Percentiles rank a stretch among this genome's conserved stretches.
phyloP scores from a whole-genome alignment of 345 rosid species.

The Eucalyptus sp. region DNA sequence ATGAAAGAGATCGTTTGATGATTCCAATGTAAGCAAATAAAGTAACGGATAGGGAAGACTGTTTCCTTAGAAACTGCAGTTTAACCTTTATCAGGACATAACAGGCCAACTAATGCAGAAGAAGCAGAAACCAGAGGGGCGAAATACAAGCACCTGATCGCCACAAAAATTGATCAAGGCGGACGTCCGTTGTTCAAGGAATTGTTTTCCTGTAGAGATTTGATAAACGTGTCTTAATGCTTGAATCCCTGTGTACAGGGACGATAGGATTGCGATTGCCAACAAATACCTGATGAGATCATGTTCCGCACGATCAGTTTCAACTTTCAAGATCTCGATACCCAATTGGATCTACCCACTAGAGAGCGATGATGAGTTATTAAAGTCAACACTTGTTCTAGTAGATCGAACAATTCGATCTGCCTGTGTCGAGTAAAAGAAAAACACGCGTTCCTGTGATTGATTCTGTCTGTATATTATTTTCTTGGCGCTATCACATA shows the following conservation, averaged over 20 bases:
- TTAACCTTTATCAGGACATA: not conserved
- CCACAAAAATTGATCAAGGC: not conserved
- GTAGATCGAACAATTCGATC: not conserved
- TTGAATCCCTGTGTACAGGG: not conserved
- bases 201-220: not conserved
- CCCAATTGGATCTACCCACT: not conserved
- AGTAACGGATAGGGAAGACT: not conserved
- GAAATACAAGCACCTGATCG: not conserved
- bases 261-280: not conserved
- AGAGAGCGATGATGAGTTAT: not conserved
- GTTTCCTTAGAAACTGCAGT: not conserved
- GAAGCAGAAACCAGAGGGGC: not conserved
- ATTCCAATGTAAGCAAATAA: not conserved
- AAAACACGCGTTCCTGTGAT: not conserved
- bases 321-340: not conserved
- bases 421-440: not conserved
- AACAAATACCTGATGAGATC: not conserved
- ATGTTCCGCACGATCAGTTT: not conserved
- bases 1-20: not conserved
- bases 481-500: not conserved
- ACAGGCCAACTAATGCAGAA: not conserved
- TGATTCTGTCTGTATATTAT: not conserved
- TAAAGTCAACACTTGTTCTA: not conserved
- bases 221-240: not conserved
- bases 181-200: not conserved